These are phyloP conservation scores for Hyaloscypha bicolor DNA, from an alignment of 495 filamentous ascomycete genomes.

Conservation along the genomic window DNA sequence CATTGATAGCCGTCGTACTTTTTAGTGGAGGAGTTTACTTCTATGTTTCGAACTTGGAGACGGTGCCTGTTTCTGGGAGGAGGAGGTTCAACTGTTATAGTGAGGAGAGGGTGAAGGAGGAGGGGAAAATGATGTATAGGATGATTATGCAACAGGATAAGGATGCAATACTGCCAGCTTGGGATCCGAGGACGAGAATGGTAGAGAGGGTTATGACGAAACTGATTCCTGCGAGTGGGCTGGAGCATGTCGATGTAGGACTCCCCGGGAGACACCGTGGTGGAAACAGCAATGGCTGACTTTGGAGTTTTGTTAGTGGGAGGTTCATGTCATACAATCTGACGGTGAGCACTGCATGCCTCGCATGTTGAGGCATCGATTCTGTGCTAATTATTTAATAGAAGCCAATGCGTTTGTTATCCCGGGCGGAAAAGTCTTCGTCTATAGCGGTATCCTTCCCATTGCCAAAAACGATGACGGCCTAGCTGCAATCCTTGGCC, in stretches of 20 bases:
- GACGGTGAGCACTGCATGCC: slow-evolving; percentile 32
- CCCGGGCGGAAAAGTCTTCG: slow-evolving; percentile 92
- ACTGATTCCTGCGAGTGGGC: slow-evolving; percentile 68
- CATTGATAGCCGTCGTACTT: slow-evolving; percentile 37
- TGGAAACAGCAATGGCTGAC: background rate
- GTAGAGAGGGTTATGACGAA: slow-evolving; percentile 71
- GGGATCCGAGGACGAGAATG: slow-evolving; percentile 42
- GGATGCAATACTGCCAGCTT: slow-evolving; percentile 41
- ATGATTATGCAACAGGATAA: slow-evolving; percentile 49
- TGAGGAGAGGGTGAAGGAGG: slow-evolving; percentile 51
- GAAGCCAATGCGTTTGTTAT: slow-evolving; percentile 83
- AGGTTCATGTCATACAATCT: slow-evolving; percentile 82
- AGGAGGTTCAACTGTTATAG: slow-evolving; percentile 80
- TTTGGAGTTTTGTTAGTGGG: slow-evolving; percentile 53
- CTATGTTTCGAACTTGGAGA: slow-evolving; percentile 75
- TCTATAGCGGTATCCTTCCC: slow-evolving; percentile 80
- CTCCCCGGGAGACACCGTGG: background rate
- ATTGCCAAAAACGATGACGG: slow-evolving; percentile 73
- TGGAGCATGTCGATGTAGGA: slow-evolving; percentile 49
- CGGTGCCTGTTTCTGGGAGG: slow-evolving; percentile 78
- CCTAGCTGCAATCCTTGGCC: slow-evolving; percentile 81
- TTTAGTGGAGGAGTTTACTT: slow-evolving; percentile 46
- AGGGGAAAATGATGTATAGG: slow-evolving; percentile 55
- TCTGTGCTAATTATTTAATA: slow-evolving; percentile 10
- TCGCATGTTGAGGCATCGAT: background rate